phyloP scores from a whole-genome alignment of 208 protist species.

The Kentomonas sorsogonicus region DNA sequence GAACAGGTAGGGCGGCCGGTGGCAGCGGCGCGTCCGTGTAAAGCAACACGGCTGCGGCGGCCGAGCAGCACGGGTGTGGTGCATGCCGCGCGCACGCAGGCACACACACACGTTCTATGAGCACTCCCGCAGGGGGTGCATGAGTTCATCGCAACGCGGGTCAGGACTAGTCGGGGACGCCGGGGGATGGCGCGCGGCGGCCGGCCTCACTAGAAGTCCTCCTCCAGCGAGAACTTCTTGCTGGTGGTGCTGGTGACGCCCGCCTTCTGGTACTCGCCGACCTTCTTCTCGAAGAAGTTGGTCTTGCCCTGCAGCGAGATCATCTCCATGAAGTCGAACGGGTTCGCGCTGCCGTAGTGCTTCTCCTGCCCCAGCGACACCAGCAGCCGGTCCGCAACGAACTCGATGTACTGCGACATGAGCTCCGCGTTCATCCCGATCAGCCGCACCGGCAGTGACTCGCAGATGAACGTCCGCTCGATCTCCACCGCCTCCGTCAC shows the following conservation, averaged over 20 bases:
- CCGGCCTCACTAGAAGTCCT: conserved; percentile 96
- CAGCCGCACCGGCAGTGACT: conserved; percentile 96
- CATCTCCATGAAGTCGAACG: conserved; percentile 99
- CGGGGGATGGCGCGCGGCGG: too few relatives aligned
- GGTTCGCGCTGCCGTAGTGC: conserved; percentile 96
- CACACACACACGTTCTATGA: too few relatives aligned
- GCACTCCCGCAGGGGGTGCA: too few relatives aligned
- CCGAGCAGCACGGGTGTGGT: too few relatives aligned
- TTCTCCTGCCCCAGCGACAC: conserved; percentile 93
- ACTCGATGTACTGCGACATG: conserved; percentile 99
- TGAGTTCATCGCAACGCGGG: too few relatives aligned
- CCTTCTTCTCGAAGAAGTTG: conserved; percentile 99
- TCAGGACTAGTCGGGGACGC: too few relatives aligned
- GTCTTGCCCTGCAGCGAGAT: conserved; percentile 98
- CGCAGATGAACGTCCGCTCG: conserved; percentile 97
- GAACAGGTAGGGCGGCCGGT: too few relatives aligned
- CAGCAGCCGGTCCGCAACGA: conserved; percentile 98
- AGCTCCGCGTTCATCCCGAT: conserved; percentile 98
- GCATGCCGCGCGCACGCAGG: too few relatives aligned
- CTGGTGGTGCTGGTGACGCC: conserved; percentile 89
- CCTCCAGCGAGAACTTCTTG: conserved; percentile 87
- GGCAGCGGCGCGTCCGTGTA: too few relatives aligned
- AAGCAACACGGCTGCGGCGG: too few relatives aligned
- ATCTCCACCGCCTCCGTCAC: conserved; percentile 94
- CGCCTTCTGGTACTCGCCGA: conserved; percentile 98